Conservation (phyloP, 1,284 basidiomycete genomes). For the Ganoderma resinaceum region DNA sequence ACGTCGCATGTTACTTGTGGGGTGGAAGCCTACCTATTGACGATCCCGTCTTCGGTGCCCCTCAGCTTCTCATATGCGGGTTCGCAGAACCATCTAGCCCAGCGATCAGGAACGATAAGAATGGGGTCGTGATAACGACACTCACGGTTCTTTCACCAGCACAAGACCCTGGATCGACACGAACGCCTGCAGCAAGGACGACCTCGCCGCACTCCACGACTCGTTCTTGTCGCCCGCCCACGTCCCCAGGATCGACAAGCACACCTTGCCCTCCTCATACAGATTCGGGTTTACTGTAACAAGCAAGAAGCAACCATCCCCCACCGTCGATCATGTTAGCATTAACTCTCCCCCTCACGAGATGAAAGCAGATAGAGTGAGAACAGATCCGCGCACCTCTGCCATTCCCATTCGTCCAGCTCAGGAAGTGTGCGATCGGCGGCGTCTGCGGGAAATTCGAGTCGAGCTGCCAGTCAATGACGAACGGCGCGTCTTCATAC, state of each 20-base stretch:
- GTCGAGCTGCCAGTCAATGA: conserved; percentile 93
- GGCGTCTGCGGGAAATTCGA: conserved; percentile 89
- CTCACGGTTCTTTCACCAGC: conserved; percentile 89
- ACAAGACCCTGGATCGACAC: conserved; percentile 95
- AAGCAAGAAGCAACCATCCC: neutral
- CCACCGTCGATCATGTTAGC: neutral
- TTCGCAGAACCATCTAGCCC: conserved; percentile 84
- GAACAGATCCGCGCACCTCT: conserved; percentile 60
- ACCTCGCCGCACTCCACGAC: conserved; percentile 82
- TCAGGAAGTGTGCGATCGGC: conserved; percentile 89
- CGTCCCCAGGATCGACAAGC: conserved; percentile 89
- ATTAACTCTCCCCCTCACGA: neutral
- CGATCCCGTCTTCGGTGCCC: conserved; percentile 87
- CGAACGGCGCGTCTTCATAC: conserved; percentile 92
- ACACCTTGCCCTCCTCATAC: conserved; percentile 96
- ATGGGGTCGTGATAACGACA: conserved; percentile 11
- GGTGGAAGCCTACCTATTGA: conserved; percentile 68
- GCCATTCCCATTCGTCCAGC: conserved; percentile 95
- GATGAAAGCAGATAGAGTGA: conserved; percentile 1
- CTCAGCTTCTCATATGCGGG: conserved; percentile 91
- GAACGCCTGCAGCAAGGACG: conserved; percentile 89
- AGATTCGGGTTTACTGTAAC: conserved; percentile 82
- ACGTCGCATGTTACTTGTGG: neutral
- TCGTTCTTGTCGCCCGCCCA: conserved; percentile 92
- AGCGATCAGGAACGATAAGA: conserved; percentile 21